These are phyloP conservation scores for Camelina sativa DNA, from an alignment of 345 rosid genomes.

Conservation along the genomic window DNA sequence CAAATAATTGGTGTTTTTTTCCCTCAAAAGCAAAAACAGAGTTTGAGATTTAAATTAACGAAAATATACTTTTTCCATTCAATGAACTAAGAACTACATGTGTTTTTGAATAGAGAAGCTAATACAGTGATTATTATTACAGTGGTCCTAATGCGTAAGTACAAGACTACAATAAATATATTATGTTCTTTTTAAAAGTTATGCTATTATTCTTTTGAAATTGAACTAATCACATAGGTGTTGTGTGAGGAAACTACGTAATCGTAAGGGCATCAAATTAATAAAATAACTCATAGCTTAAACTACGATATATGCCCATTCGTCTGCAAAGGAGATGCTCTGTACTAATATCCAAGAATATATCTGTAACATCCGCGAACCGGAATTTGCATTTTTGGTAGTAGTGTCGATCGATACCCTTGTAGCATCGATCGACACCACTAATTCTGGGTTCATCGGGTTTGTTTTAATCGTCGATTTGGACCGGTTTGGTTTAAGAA, in stretches of 20 bases:
- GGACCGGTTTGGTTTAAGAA: too few species aligned
- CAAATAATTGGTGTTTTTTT: too few species aligned
- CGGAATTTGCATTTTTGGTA: too few species aligned
- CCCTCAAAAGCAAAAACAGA: too few species aligned
- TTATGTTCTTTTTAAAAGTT: not conserved
- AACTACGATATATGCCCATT: conserved; percentile 28
- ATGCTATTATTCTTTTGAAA: not conserved
- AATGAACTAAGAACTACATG: conserved; percentile 5
- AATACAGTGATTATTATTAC: conserved; percentile 32
- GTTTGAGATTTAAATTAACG: too few species aligned
- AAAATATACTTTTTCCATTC: not conserved
- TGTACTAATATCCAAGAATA: conserved; percentile 29
- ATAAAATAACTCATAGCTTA: conserved; percentile 7
- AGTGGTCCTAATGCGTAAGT: conserved; percentile 25
- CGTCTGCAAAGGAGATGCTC: conserved; percentile 37
- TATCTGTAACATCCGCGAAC: too few species aligned
- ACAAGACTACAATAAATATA: conserved; percentile 1
- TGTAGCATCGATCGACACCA: too few species aligned
- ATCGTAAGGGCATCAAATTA: conserved; percentile 19
- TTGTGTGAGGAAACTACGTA: conserved; percentile 15
- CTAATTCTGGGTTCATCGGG: too few species aligned
- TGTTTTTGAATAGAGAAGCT: conserved; percentile 4
- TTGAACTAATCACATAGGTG: not conserved
- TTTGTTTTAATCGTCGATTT: too few species aligned
- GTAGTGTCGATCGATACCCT: too few species aligned